A percentile compares a stretch with the other conserved stretches of the same genome.
Conservation (phyloP, 1,139 yeast genomes). For the Candida tunisiensis region DNA sequence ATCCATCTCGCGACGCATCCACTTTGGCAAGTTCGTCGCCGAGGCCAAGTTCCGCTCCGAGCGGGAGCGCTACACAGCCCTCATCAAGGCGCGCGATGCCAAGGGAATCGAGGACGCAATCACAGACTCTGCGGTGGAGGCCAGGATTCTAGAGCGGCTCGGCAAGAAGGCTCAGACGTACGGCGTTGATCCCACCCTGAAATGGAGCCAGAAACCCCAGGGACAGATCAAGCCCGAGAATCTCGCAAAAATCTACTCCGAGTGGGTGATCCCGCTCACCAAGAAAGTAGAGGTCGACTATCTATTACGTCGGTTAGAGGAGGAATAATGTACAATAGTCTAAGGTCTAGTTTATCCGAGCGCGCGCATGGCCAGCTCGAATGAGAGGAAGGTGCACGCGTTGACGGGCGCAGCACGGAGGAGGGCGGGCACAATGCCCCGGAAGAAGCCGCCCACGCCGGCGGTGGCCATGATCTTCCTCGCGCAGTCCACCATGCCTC, state of each 20-base stretch:
- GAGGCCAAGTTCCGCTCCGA: slow-evolving; percentile 77
- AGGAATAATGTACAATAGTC: slow-evolving; percentile 7
- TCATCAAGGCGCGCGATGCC: slow-evolving; percentile 50
- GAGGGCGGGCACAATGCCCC: slow-evolving; percentile 81
- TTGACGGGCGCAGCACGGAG: slow-evolving; percentile 95
- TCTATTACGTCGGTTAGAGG: slow-evolving; percentile 66
- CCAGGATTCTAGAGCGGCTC: slow-evolving; percentile 61
- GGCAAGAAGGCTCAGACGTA: slow-evolving; percentile 67
- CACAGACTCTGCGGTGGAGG: slow-evolving; percentile 78
- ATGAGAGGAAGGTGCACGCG: slow-evolving; percentile 88
- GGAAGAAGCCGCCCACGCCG: slow-evolving; percentile 66
- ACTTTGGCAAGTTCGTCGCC: slow-evolving; percentile 94
- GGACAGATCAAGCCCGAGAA: slow-evolving; percentile 70
- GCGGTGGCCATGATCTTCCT: slow-evolving; percentile 32
- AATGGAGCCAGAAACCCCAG: slow-evolving; percentile 48
- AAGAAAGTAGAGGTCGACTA: slow-evolving; percentile 92
- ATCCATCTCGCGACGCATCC: slow-evolving; percentile 83
- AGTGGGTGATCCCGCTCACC: slow-evolving; percentile 82
- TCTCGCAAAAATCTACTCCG: slow-evolving; percentile 68
- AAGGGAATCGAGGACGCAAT: slow-evolving; percentile 65
- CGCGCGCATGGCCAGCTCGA: slow-evolving; percentile 52
- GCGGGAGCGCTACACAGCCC: slow-evolving; percentile 38
- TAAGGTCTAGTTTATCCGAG: slow-evolving; percentile 7
- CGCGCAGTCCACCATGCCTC: slow-evolving; percentile 36
- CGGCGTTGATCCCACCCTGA: slow-evolving; percentile 74